Evolutionary conservation across 257 asterid species (phyloP).

Genomic region (Nicotiana knightiana): DNA sequence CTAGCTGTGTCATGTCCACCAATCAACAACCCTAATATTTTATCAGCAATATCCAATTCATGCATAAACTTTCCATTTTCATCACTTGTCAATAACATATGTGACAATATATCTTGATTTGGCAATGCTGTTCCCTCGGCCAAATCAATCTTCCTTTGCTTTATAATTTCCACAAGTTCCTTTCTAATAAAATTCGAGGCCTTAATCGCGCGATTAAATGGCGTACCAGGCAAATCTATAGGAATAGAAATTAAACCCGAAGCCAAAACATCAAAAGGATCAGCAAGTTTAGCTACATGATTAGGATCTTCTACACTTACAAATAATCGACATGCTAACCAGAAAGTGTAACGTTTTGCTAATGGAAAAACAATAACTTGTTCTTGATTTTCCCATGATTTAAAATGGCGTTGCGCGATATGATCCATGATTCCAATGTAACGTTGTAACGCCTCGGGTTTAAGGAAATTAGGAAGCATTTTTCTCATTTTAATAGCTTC

Average conservation of each 20-base stretch:
- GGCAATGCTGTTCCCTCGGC: conserved; percentile 35
- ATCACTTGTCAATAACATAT: conserved; percentile 45
- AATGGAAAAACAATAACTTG: conserved; percentile 38
- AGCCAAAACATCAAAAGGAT: conserved; percentile 42
- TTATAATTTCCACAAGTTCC: conserved; percentile 36
- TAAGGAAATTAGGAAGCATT: conserved; percentile 53
- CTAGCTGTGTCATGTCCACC: conserved; percentile 66
- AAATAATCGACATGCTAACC: conserved; percentile 46
- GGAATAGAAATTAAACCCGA: conserved; percentile 48
- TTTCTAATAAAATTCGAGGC: conserved; percentile 39
- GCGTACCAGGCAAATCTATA: conserved; percentile 49
- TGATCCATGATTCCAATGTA: conserved; percentile 52
- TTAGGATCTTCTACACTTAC: conserved; percentile 46
- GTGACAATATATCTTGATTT: conserved; percentile 58
- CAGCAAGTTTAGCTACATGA: conserved; percentile 39
- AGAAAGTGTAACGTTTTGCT: conserved; percentile 45
- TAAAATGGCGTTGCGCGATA: conserved; percentile 36
- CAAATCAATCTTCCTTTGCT: conserved; percentile 41
- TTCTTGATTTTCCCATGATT: conserved; percentile 41
- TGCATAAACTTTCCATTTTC: conserved; percentile 50
- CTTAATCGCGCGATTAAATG: conserved; percentile 43
- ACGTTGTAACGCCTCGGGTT: conserved; percentile 53
- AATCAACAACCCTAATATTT: conserved; percentile 51
- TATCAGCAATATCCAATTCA: conserved; percentile 48
- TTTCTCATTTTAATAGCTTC: conserved; percentile 58